Conservation (phyloP, 495 filamentous ascomycete genomes). For the Penicillium silybi region DNA sequence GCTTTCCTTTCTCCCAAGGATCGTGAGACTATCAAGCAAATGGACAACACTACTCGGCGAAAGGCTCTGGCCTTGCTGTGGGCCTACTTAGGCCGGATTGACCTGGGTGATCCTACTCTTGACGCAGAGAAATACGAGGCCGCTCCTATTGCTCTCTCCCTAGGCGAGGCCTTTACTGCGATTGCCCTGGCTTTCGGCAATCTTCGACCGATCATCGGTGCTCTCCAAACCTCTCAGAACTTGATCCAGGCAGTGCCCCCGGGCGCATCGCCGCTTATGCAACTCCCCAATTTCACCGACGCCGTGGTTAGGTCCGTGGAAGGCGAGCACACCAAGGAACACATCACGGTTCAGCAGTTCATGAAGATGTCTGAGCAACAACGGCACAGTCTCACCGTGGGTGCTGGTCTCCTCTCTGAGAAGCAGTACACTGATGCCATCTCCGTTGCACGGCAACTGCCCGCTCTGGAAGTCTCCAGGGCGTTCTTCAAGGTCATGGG, state of each 20-base stretch:
- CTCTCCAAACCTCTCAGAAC: slow-evolving; percentile 78
- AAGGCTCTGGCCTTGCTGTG: slow-evolving; percentile 89
- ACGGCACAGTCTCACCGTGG: slow-evolving; percentile 63
- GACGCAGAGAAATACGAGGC: slow-evolving; percentile 71
- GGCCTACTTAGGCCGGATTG: slow-evolving; percentile 88
- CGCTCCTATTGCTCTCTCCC: slow-evolving; percentile 75
- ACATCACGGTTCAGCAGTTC: slow-evolving; percentile 78
- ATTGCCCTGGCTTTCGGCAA: slow-evolving; percentile 86
- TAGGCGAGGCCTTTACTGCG: slow-evolving; percentile 81
- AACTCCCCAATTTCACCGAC: slow-evolving; percentile 84
- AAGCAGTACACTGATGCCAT: slow-evolving; percentile 73
- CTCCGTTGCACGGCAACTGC: slow-evolving; percentile 73
- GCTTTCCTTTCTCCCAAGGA: slow-evolving; percentile 48
- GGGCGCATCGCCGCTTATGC: slow-evolving; percentile 78
- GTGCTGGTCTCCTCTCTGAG: slow-evolving; percentile 67
- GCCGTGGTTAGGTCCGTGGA: slow-evolving; percentile 71
- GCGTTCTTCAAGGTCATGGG: slow-evolving; percentile 98
- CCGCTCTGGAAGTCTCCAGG: slow-evolving; percentile 79
- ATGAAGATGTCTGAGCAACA: slow-evolving; percentile 75
- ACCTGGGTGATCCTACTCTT: slow-evolving; percentile 65
- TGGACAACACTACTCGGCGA: slow-evolving; percentile 67
- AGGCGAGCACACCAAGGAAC: slow-evolving; percentile 64
- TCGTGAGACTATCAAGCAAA: slow-evolving; percentile 63
- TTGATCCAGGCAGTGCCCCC: slow-evolving; percentile 87
- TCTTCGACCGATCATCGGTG: slow-evolving; percentile 72